phyloP scores from a whole-genome alignment of 2,329 filamentous ascomycete genomes.

The Pleoardoris graminearum region DNA sequence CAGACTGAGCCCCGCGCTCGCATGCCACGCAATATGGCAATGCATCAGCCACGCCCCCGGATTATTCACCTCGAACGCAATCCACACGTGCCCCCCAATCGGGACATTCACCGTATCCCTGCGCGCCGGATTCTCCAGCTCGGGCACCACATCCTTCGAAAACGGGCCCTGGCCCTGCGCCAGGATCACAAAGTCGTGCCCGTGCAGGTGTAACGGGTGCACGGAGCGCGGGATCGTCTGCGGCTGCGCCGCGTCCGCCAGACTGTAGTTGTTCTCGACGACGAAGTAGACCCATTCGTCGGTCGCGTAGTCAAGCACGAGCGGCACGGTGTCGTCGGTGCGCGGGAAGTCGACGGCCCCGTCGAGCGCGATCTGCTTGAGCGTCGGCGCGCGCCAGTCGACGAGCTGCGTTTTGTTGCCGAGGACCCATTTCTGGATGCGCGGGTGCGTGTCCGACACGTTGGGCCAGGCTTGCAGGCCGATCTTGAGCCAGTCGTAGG shows the following conservation, averaged over 20 bases:
- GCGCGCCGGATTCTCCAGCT: conserved; percentile 41
- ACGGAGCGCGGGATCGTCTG: conserved; percentile 23
- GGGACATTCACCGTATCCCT: conserved; percentile 42
- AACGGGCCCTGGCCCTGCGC: conserved; percentile 38
- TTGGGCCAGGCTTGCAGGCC: too few relatives aligned
- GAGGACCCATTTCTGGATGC: too few relatives aligned
- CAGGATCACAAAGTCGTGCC: conserved; percentile 32
- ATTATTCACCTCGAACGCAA: conserved; percentile 56
- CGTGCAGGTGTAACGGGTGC: conserved; percentile 38
- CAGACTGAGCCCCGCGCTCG: conserved; percentile 29
- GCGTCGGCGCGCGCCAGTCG: too few relatives aligned
- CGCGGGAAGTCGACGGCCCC: too few relatives aligned
- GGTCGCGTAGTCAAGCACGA: too few relatives aligned
- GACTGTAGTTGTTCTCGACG: conserved; percentile 47
- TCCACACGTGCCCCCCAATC: conserved; percentile 47
- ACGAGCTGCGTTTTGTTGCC: too few relatives aligned
- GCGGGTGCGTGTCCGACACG: too few relatives aligned
- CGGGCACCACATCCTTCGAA: conserved; percentile 25
- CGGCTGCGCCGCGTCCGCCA: conserved; percentile 53
- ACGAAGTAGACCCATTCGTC: too few relatives aligned
- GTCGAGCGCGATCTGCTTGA: too few relatives aligned
- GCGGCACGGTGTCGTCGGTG: too few relatives aligned
- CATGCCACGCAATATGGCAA: conserved; percentile 37
- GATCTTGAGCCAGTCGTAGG: too few relatives aligned
- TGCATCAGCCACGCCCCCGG: conserved; percentile 50